Percentiles rank a stretch among this genome's conserved stretches.
phyloP scores from a whole-genome alignment of 192 early-diverging fungal genomes.

The Backusella morwellensis region DNA sequence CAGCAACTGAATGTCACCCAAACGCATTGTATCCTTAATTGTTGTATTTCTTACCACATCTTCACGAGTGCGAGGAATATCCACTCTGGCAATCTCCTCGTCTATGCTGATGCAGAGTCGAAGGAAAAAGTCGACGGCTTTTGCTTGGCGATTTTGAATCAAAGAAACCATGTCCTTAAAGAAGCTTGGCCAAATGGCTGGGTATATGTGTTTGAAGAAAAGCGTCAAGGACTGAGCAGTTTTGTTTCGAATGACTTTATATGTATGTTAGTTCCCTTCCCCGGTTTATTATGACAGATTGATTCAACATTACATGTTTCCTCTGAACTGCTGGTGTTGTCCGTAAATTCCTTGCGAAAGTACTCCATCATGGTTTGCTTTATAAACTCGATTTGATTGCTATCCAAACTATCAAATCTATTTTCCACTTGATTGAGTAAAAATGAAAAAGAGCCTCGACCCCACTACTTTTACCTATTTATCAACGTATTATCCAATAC shows the following conservation, averaged over 20 bases:
- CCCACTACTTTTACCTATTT: constrained; percentile 44
- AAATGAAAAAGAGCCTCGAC: not conserved
- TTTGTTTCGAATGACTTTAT: constrained; percentile 72
- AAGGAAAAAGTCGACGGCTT: constrained; percentile 73
- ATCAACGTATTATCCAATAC: constrained; percentile 70
- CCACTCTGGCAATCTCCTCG: constrained; percentile 80
- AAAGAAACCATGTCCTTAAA: constrained; percentile 81
- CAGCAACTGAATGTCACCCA: constrained; percentile 70
- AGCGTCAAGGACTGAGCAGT: constrained; percentile 80
- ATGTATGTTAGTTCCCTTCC: not conserved
- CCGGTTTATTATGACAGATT: not conserved
- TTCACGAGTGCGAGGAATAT: constrained; percentile 62
- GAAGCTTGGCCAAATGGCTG: constrained; percentile 82
- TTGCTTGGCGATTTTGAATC: constrained; percentile 48
- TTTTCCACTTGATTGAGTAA: not conserved
- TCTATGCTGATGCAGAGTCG: constrained; percentile 78
- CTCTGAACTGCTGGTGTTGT: constrained; percentile 38
- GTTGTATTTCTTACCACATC: constrained; percentile 71
- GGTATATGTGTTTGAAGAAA: constrained; percentile 78
- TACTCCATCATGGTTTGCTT: constrained; percentile 58
- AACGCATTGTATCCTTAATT: constrained; percentile 92
- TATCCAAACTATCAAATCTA: constrained; percentile 49
- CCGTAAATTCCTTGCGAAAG: constrained; percentile 53
- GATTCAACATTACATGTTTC: constrained; percentile 43
- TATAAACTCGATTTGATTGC: constrained; percentile 45